Evolutionary conservation across 176 grass and related monocot species (phyloP).

Genomic region (Raddia distichophylla): DNA sequence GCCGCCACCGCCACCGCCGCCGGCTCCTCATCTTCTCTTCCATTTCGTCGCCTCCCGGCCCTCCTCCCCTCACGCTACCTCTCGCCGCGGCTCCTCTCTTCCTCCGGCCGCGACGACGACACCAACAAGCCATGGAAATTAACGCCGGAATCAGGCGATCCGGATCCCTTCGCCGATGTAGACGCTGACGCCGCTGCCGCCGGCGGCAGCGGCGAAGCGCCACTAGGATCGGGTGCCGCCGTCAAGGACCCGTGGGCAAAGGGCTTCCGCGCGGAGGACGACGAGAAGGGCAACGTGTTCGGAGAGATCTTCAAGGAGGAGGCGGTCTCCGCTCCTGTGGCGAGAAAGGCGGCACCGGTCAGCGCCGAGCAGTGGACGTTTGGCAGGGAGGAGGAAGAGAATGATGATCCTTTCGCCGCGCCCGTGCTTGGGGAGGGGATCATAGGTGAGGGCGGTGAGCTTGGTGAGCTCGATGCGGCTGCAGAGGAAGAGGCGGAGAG

Average conservation of each 20-base stretch:
- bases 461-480: slow-evolving; percentile 30
- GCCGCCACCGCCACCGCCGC: not conserved
- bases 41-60: slow-evolving; percentile 29
- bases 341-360: slow-evolving; percentile 11
- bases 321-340: not conserved
- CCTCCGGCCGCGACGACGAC: slow-evolving; percentile 54
- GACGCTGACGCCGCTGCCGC: not conserved
- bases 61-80: slow-evolving; percentile 18
- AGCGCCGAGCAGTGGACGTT: slow-evolving; percentile 44
- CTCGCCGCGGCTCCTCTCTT: slow-evolving; percentile 51
- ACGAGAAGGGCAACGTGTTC: slow-evolving; percentile 44
- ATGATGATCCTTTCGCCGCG: slow-evolving; percentile 60
- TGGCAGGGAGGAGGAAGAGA: slow-evolving; percentile 47
- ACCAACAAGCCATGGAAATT: slow-evolving; percentile 53
- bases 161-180: slow-evolving; percentile 48
- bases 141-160: slow-evolving; percentile 36
- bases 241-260: slow-evolving; percentile 39
- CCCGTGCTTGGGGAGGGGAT: slow-evolving; percentile 55
- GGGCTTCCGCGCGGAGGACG: slow-evolving; percentile 43
- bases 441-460: slow-evolving; percentile 21
- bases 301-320: slow-evolving; percentile 54
- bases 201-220: slow-evolving; percentile 17
- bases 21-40: not conserved
- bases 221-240: slow-evolving; percentile 31
- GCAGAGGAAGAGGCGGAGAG: slow-evolving; percentile 48